phyloP scores from a whole-genome alignment of 1,139 yeast species.

The Sugiyamaella paludigena region DNA sequence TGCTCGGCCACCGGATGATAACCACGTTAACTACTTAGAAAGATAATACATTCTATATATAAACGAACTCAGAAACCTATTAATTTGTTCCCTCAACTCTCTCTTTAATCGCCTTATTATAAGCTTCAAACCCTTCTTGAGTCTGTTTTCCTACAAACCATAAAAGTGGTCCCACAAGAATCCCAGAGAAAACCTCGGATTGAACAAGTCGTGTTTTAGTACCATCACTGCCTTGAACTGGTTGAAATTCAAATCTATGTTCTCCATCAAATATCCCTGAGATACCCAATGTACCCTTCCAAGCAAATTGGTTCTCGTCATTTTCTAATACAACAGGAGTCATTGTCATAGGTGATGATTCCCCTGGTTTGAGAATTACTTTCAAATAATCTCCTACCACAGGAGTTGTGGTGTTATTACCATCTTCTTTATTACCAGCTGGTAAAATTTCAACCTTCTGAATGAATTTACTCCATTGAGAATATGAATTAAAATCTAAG shows the following conservation, averaged over 20 bases:
- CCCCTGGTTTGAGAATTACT: conserved; percentile 9
- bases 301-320: conserved; percentile 7
- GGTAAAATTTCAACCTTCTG: background rate
- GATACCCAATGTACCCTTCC: conserved; percentile 9
- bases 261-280: conserved; percentile 13
- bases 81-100: conserved; percentile 5
- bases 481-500: conserved; percentile 8
- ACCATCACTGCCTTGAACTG: conserved; percentile 1
- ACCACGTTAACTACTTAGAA: too few species aligned
- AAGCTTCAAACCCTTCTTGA: conserved; percentile 11
- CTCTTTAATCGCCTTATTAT: conserved; percentile 11
- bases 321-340: conserved; percentile 8
- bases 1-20: too few species aligned
- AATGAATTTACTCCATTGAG: conserved; percentile 15
- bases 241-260: conserved; percentile 12
- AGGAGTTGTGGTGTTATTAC: background rate
- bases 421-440: background rate
- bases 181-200: conserved; percentile 9
- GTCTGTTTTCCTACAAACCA: conserved; percentile 8
- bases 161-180: conserved; percentile 3
- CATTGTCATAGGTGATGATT: conserved; percentile 5
- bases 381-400: conserved; percentile 3
- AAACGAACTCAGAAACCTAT: too few species aligned
- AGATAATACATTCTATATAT: too few species aligned
- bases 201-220: conserved; percentile 11